Conservation (phyloP, 2,329 filamentous ascomycete genomes). For the Pseudogymnoascus sp. region DNA sequence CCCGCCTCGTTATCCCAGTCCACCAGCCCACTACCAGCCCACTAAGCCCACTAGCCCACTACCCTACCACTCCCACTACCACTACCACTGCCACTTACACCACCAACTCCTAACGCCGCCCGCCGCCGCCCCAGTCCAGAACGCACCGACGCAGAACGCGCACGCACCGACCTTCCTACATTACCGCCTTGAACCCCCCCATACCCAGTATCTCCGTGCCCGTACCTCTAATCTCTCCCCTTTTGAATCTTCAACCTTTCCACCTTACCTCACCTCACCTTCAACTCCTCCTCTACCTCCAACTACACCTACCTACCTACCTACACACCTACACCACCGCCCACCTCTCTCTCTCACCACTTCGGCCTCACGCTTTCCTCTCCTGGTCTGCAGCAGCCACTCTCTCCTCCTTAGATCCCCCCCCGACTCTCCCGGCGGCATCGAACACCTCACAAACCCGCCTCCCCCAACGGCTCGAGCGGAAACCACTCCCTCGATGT, state of each 20-base stretch:
- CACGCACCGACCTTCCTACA: not conserved
- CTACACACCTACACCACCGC: not conserved
- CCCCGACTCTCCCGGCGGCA: not conserved
- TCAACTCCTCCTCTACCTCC: not conserved
- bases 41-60: not conserved
- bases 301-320: not conserved
- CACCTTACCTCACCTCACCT: not conserved
- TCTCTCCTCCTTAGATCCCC: not conserved
- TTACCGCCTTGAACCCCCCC: not conserved
- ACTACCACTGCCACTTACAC: not conserved
- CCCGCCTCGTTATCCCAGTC: not conserved
- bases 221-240: not conserved
- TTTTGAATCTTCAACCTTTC: not conserved
- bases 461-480: slow-evolving; percentile 5
- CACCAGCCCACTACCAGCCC: not conserved
- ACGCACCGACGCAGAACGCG: not conserved
- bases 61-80: not conserved
- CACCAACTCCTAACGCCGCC: not conserved
- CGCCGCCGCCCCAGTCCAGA: too few species aligned
- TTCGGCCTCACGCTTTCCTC: not conserved
- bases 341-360: not conserved
- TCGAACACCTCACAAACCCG: not conserved
- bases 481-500: not conserved
- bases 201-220: not conserved
- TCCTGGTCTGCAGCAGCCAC: not conserved